A percentile compares a stretch with the other conserved stretches of the same genome.
Conservation (phyloP, 202 grass and related monocot species). For the Musa balbisiana region DNA sequence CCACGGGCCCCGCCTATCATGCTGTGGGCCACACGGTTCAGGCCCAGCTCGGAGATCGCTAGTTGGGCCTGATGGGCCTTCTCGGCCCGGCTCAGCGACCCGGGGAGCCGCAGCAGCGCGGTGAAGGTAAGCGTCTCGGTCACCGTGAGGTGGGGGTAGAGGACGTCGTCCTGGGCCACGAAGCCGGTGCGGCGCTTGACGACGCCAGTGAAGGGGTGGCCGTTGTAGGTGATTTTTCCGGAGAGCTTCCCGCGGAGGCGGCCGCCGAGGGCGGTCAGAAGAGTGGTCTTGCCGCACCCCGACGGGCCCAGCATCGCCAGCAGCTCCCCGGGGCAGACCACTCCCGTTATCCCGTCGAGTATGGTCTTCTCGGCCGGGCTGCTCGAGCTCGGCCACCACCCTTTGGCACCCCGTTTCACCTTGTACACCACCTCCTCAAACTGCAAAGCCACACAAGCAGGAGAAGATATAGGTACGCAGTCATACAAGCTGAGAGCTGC, state of each 20-base stretch:
- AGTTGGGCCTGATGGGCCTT: constrained; percentile 52
- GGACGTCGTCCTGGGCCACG: constrained; percentile 83
- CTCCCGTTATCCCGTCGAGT: constrained; percentile 71
- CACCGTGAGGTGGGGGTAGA: constrained; percentile 92
- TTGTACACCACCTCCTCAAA: constrained; percentile 87
- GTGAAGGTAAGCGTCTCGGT: constrained; percentile 89
- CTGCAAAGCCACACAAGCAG: constrained; percentile 23
- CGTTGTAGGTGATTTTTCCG: constrained; percentile 91
- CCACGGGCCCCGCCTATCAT: constrained; percentile 85
- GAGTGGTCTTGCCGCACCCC: constrained; percentile 90
- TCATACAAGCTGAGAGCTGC: background rate
- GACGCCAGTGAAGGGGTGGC: constrained; percentile 54
- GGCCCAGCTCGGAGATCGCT: constrained; percentile 60
- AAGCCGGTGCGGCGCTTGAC: constrained; percentile 77
- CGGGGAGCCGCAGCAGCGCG: constrained; percentile 74
- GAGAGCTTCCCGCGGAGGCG: constrained; percentile 41
- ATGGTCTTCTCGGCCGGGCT: constrained; percentile 63
- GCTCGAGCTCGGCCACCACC: constrained; percentile 4
- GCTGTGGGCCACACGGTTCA: constrained; percentile 47
- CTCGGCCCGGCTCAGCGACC: constrained; percentile 36
- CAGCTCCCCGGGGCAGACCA: constrained; percentile 85
- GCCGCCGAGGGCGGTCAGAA: constrained; percentile 69
- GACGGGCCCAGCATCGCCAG: constrained; percentile 96
- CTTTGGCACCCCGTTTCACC: constrained; percentile 34
- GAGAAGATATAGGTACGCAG: background rate